Evolutionary conservation across 1,284 basidiomycete genomes (phyloP).

Genomic region (Fomitopsis pinicola): DNA sequence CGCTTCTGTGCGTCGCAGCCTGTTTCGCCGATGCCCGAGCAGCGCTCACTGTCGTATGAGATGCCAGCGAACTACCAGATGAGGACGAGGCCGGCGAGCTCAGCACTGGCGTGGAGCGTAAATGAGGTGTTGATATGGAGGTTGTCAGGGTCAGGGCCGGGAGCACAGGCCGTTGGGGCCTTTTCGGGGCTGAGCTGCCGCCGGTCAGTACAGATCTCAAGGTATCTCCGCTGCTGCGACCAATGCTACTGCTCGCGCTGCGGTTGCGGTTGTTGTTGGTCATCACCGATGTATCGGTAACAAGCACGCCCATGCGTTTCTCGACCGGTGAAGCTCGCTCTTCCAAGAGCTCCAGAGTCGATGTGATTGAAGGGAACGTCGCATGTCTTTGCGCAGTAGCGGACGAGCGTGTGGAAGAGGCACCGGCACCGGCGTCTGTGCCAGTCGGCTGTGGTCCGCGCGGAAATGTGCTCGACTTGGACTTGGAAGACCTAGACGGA

Average conservation of each 20-base stretch:
- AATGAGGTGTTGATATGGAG: constrained; percentile 25
- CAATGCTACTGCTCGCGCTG: constrained; percentile 10
- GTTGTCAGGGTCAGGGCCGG: constrained; percentile 22
- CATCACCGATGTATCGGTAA: constrained; percentile 11
- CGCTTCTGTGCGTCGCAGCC: constrained; percentile 3
- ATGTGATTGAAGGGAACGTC: constrained; percentile 28
- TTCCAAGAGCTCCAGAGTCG: constrained; percentile 26
- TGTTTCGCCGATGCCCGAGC: constrained; percentile 13
- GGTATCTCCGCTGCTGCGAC: constrained; percentile 9
- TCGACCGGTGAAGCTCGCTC: constrained; percentile 22
- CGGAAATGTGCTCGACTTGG: constrained; percentile 13
- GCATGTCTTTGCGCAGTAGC: constrained; percentile 18
- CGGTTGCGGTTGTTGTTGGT: neutral
- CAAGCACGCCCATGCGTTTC: constrained; percentile 24
- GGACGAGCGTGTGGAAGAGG: neutral
- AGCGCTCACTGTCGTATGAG: constrained; percentile 7
- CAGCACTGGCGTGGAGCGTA: constrained; percentile 23
- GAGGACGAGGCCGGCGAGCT: constrained; percentile 16
- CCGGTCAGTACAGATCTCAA: neutral
- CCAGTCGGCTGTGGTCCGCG: constrained; percentile 8
- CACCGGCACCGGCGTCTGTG: constrained; percentile 4
- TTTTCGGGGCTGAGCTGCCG: constrained; percentile 12
- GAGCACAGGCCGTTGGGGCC: constrained; percentile 20
- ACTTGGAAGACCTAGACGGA: constrained; percentile 10
- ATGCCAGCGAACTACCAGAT: constrained; percentile 1